Evolutionary conservation across 495 filamentous ascomycete species (phyloP).

Genomic region (Niebla homalea): DNA sequence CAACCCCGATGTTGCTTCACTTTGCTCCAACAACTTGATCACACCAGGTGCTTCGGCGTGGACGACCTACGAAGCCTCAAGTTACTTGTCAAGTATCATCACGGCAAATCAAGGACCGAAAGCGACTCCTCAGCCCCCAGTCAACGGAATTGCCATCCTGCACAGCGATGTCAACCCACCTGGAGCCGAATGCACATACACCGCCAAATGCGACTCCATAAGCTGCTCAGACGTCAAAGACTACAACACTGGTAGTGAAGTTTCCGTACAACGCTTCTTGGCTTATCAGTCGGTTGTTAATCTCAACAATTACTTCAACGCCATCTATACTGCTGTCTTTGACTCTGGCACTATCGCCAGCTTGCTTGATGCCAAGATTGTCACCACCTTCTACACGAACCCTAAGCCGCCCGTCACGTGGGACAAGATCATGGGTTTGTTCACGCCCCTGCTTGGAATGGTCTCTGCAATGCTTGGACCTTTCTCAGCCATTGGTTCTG

Average conservation of each 20-base stretch:
- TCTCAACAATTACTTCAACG: conserved; percentile 10
- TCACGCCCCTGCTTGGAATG: conserved; percentile 5
- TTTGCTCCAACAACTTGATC: conserved; percentile 4
- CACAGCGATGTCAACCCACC: conserved; percentile 2
- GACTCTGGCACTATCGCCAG: conserved; percentile 4
- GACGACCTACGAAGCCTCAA: conserved; percentile 1
- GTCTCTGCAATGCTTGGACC: conserved; percentile 1
- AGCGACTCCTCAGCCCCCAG: conserved; percentile 2
- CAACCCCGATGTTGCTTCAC: conserved; percentile 2
- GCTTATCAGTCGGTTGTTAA: conserved; percentile 7
- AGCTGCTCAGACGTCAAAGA: conserved; percentile 4
- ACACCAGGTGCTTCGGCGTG: background rate
- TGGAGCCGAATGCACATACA: conserved; percentile 5
- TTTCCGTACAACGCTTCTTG: conserved; percentile 6
- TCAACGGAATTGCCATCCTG: background rate
- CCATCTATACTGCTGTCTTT: conserved; percentile 4
- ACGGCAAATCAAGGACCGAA: background rate
- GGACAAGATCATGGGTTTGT: conserved; percentile 4
- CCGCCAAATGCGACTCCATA: background rate
- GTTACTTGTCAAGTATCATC: conserved; percentile 7
- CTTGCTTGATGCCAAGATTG: background rate
- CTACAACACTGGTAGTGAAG: background rate
- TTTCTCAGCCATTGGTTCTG: background rate
- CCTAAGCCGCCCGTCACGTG: conserved; percentile 1
- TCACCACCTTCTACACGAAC: conserved; percentile 9